Conservation (phyloP, 805 yeast genomes). For the Spathaspora girioi region DNA sequence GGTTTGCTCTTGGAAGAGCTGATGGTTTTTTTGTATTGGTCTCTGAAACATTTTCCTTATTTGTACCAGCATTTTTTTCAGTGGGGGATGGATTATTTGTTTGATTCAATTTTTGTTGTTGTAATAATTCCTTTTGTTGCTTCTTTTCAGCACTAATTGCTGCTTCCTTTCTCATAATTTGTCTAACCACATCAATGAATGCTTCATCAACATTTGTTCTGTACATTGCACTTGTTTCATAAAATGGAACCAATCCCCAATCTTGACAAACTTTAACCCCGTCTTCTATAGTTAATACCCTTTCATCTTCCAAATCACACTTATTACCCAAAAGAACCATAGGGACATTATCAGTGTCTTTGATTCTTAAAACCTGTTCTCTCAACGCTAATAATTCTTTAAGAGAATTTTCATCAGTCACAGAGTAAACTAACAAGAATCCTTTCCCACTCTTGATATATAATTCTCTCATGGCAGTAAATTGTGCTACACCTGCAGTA, state of each 20-base stretch:
- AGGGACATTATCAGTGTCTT: conserved; percentile 74
- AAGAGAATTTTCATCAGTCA: conserved; percentile 61
- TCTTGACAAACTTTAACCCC: conserved; percentile 79
- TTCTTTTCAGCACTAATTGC: conserved; percentile 42
- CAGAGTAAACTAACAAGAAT: conserved; percentile 54
- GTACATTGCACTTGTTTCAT: conserved; percentile 90
- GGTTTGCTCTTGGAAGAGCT: not conserved
- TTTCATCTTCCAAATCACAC: conserved; percentile 73
- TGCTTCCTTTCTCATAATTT: conserved; percentile 75
- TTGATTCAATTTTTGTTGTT: conserved; percentile 26
- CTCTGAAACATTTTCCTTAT: not conserved
- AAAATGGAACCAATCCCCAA: conserved; percentile 89
- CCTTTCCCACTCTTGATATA: conserved; percentile 87
- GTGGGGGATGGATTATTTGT: not conserved
- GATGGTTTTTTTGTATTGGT: not conserved
- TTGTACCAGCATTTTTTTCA: conserved; percentile 2
- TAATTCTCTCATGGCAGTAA: conserved; percentile 90
- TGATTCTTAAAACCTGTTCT: conserved; percentile 80
- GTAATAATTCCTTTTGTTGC: conserved; percentile 35
- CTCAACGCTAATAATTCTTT: conserved; percentile 74
- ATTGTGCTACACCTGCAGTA: conserved; percentile 75
- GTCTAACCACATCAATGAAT: conserved; percentile 83
- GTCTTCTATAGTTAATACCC: conserved; percentile 74
- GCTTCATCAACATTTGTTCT: conserved; percentile 89
- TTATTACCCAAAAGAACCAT: conserved; percentile 91